phyloP scores from a whole-genome alignment of 2,329 filamentous ascomycete genomes.

The Cladosporium sp. region DNA sequence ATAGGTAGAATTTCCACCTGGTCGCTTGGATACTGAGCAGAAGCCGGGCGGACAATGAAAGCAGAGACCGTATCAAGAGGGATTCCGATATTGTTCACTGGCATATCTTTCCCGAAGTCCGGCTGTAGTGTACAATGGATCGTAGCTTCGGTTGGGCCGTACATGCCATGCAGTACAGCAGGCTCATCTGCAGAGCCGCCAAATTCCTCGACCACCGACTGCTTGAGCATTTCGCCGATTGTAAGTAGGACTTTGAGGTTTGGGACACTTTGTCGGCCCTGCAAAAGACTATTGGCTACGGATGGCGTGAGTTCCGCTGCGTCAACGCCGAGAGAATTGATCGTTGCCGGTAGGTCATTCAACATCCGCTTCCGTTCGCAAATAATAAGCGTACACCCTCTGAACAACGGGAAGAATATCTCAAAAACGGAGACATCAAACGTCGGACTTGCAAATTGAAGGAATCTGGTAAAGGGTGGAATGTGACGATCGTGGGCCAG shows the following conservation, averaged over 20 bases:
- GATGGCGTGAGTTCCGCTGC: constrained; percentile 87
- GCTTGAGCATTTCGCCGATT: constrained; percentile 89
- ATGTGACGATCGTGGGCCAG: constrained; percentile 77
- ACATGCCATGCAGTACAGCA: constrained; percentile 85
- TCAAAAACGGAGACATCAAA: constrained; percentile 96
- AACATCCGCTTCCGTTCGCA: constrained; percentile 68
- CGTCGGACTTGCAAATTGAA: constrained; percentile 88
- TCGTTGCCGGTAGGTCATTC: constrained; percentile 65
- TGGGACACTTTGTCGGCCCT: constrained; percentile 63
- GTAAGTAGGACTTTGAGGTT: constrained; percentile 69
- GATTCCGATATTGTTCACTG: constrained; percentile 67
- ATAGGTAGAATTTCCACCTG: constrained; percentile 52
- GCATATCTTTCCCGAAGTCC: constrained; percentile 52
- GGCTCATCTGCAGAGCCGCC: constrained; percentile 51
- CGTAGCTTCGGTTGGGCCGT: constrained; percentile 85
- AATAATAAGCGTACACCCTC: constrained; percentile 68
- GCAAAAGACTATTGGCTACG: constrained; percentile 72
- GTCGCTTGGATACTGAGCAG: constrained; percentile 6
- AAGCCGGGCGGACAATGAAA: constrained; percentile 58
- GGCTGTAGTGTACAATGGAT: constrained; percentile 83
- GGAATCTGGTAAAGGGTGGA: constrained; percentile 70
- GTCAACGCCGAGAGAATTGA: constrained; percentile 66
- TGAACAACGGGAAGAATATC: constrained; percentile 80
- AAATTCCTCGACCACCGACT: constrained; percentile 73
- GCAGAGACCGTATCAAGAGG: constrained; percentile 79